A percentile compares a stretch with the other conserved stretches of the same genome.
phyloP scores from a whole-genome alignment of 495 filamentous ascomycete genomes.

The Baudoinia panamericana region DNA sequence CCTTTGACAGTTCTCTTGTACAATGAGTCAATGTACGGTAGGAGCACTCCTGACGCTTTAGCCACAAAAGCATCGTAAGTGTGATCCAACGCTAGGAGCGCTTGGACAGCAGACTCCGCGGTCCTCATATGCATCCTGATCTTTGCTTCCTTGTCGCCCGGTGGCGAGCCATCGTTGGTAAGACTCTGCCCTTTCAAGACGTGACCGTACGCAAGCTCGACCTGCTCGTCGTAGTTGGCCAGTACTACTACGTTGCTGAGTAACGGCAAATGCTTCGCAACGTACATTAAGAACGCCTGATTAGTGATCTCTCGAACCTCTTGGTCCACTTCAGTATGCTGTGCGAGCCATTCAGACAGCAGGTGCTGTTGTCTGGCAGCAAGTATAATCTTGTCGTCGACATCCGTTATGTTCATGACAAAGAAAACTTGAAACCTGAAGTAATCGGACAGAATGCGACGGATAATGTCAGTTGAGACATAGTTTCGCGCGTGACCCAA shows the following conservation, averaged over 20 bases:
- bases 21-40: slow-evolving; percentile 71
- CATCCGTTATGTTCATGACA: slow-evolving; percentile 93
- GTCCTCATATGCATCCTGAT: slow-evolving; percentile 88
- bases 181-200: slow-evolving; percentile 50
- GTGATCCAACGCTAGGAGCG: slow-evolving; percentile 11
- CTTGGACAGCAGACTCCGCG: slow-evolving; percentile 31
- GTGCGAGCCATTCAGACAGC: slow-evolving; percentile 41
- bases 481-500: slow-evolving; percentile 88
- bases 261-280: slow-evolving; percentile 61
- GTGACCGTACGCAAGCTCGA: slow-evolving; percentile 47
- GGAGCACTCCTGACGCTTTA: slow-evolving; percentile 51
- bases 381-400: slow-evolving; percentile 92
- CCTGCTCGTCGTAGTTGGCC: slow-evolving; percentile 44
- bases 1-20: slow-evolving; percentile 63
- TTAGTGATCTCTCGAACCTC: slow-evolving; percentile 41
- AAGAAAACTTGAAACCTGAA: slow-evolving; percentile 78
- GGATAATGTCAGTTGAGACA: slow-evolving; percentile 84
- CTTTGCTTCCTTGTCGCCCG: slow-evolving; percentile 68
- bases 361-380: slow-evolving; percentile 67
- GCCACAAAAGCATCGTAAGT: slow-evolving; percentile 41
- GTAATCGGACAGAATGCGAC: slow-evolving; percentile 73
- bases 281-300: slow-evolving; percentile 57
- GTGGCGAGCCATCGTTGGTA: slow-evolving; percentile 43
- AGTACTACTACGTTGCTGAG: not conserved
- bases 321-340: slow-evolving; percentile 35